phyloP scores from a whole-genome alignment of 208 protist species.

The Naegleria gruberi region DNA sequence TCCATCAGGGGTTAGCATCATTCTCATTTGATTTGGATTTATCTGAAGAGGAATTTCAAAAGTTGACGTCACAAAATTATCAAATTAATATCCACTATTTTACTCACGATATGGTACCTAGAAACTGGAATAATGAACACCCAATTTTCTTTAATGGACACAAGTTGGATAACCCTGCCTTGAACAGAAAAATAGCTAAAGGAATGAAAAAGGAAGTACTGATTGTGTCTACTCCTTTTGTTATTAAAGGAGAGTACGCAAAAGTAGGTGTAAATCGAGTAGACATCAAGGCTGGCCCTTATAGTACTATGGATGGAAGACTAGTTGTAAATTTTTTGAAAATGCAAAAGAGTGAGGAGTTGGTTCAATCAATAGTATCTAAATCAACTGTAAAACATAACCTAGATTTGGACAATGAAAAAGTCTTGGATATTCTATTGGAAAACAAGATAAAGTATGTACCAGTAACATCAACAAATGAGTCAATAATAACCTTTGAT shows the following conservation, averaged over 20 bases:
- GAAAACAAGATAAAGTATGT: background rate
- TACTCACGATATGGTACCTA: background rate
- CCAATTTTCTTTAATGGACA: background rate
- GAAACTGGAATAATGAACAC: background rate
- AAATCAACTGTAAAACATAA: background rate
- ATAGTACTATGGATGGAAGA: background rate
- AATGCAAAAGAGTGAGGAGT: background rate
- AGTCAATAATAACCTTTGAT: background rate
- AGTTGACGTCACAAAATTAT: background rate
- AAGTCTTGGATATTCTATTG: background rate
- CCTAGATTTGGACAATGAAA: background rate
- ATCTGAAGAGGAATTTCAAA: background rate
- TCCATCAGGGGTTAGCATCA: background rate
- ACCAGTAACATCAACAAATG: background rate
- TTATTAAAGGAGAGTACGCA: background rate
- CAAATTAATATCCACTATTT: background rate
- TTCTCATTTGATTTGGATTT: background rate
- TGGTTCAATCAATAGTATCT: background rate
- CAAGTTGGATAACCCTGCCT: background rate
- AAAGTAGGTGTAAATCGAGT: background rate
- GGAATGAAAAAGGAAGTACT: background rate
- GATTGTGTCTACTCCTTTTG: background rate
- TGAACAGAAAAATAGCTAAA: background rate
- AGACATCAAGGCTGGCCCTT: background rate
- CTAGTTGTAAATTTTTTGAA: background rate